Evolutionary conservation across 768 basidiomycete species (phyloP), one percentile per base, ranked within the genome.

Genomic region (Pholiota microspora): DNA sequence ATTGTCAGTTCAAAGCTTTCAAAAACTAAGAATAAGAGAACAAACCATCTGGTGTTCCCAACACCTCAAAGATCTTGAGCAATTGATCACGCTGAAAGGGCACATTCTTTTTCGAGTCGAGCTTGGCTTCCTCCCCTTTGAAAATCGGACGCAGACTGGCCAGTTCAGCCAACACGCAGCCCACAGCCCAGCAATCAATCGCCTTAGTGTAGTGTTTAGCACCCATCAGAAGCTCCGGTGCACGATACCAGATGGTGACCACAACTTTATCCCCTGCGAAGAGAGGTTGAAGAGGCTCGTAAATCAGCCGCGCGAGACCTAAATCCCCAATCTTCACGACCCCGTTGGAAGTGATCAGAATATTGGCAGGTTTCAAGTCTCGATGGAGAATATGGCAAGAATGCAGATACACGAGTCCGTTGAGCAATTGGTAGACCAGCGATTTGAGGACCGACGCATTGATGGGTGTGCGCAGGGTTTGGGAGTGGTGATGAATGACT

Each of bases 211-310:
- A 99, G 70, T 99, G 97, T 59, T 94, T 93, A 0, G 96, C 94
- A 24, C 97, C 96, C 73, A 99, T 80, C 8, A 99, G 80, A 2
- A 99, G 83, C 67, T 99, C 97, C 0, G 97, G 97, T 6, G 94
- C 93, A 49, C 97, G 90, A 68, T 99, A 99, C 97, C 97, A 98
- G 65, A 99, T 98, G 0, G 97, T 99, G 10, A 99, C 97, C 31
- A 98, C 97, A 24, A 99, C 95, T 64, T 98, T 98, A 73, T 99
- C 97, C 13, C 95, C 95, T 0, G 86, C 85, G 67, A 92, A 94
- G 2, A 99, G 76, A 1, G 90, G 88, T 60, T 97, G 94, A 1
- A 99, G 78, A 5, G 97, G 97, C 56, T 93, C 86, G 64, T 94
- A 88, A 54, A 91, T 88, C 27, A 98, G 79, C 28, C 97, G 82